Evolutionary conservation across 176 grass and related monocot species (phyloP).

Genomic region (Dactylis glomerata): DNA sequence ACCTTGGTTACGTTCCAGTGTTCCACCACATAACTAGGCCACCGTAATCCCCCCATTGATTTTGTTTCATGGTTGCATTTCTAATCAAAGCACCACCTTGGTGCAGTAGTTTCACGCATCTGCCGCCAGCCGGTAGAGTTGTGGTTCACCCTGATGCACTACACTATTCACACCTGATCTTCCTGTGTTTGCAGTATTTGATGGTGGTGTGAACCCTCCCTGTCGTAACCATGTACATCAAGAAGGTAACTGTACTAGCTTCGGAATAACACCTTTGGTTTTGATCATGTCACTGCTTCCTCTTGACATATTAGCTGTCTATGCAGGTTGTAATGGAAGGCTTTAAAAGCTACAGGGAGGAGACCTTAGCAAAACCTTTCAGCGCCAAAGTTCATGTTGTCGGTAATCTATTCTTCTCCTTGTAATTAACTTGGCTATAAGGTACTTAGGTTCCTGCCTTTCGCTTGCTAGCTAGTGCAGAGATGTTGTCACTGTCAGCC

Average conservation of each 20-base stretch:
- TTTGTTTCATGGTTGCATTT: background rate
- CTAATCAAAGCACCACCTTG: background rate
- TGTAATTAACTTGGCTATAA: background rate
- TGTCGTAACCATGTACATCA: slow-evolving; percentile 65
- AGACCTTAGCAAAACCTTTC: slow-evolving; percentile 83
- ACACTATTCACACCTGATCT: background rate
- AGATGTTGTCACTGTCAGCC: background rate
- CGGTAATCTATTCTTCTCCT: slow-evolving; percentile 48
- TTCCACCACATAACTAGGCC: background rate
- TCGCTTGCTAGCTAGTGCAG: background rate
- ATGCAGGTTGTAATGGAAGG: slow-evolving; percentile 85
- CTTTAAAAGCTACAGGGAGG: slow-evolving; percentile 96
- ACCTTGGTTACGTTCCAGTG: background rate
- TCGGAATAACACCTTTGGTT: background rate
- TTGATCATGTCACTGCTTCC: background rate
- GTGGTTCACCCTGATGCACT: background rate
- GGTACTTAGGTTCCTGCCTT: background rate
- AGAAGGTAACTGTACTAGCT: slow-evolving; percentile 52
- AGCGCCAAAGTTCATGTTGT: slow-evolving; percentile 97
- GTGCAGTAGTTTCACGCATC: background rate
- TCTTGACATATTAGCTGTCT: background rate
- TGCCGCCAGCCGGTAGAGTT: background rate
- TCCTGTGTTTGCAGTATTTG: background rate
- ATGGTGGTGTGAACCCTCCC: background rate
- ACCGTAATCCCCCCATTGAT: background rate